phyloP scores from a whole-genome alignment of 768 basidiomycete genomes.

The Boletus huronensis region DNA sequence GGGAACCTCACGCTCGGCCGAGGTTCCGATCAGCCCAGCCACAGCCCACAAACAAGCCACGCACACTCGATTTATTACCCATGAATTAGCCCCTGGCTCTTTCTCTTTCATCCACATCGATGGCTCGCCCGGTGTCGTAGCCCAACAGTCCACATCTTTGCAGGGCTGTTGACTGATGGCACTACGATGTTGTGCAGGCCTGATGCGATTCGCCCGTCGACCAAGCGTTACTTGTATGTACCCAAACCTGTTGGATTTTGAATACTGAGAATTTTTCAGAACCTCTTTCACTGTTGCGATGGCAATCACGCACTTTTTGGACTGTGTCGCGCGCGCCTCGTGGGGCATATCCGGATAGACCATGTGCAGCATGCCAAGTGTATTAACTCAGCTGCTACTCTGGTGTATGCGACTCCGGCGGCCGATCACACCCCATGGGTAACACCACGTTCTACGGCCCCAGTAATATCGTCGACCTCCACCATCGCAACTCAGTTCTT shows the following conservation, averaged over 20 bases:
- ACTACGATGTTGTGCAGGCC: slow-evolving; percentile 9
- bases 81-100: background rate
- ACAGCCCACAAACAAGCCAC: slow-evolving; percentile 9
- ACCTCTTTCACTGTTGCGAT: background rate
- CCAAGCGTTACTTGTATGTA: background rate
- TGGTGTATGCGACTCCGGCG: too few species aligned
- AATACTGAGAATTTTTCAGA: background rate
- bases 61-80: background rate
- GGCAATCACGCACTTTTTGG: too few species aligned
- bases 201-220: background rate
- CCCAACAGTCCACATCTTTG: slow-evolving; percentile 19
- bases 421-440: too few species aligned
- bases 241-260: background rate
- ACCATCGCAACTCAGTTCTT: too few species aligned
- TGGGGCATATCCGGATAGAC: background rate
- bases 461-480: too few species aligned
- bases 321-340: too few species aligned
- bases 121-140: slow-evolving; percentile 12
- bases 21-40: background rate
- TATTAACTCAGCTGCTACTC: too few species aligned
- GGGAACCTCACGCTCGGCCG: background rate
- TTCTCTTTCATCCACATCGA: background rate
- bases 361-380: background rate
- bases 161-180: slow-evolving; percentile 3
- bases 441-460: too few species aligned